phyloP scores from a whole-genome alignment of 805 yeast genomes.

The Maudiozyma pseudohumilis region DNA sequence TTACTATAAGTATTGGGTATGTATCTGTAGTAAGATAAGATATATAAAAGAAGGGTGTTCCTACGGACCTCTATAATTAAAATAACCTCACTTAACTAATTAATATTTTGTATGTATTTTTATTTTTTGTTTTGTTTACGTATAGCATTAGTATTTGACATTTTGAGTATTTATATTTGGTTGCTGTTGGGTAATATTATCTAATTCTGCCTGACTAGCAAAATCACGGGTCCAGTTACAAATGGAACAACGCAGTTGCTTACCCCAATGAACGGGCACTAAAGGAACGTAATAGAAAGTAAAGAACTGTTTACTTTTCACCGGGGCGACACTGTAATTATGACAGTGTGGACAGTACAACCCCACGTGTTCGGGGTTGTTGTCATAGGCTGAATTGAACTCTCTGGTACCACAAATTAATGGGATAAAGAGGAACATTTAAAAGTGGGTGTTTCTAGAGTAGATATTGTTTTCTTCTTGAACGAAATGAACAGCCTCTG shows the following conservation, averaged over 20 bases:
- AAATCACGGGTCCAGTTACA: conserved; percentile 41
- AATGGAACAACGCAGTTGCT: conserved; percentile 40
- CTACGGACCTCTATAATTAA: no score
- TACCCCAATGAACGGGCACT: conserved; percentile 43
- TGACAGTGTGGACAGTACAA: conserved; percentile 50
- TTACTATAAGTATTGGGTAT: no score
- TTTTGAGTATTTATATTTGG: no score
- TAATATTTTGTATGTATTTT: no score
- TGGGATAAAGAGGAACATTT: conserved; percentile 23
- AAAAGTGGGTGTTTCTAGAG: no score
- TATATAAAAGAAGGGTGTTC: no score
- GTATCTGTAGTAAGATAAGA: no score
- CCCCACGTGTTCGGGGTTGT: conserved; percentile 18
- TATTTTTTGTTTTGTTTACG: no score
- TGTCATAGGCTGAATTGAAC: conserved; percentile 25
- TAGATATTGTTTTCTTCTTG: no score
- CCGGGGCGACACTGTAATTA: conserved; percentile 43
- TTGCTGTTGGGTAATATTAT: conserved; percentile 17
- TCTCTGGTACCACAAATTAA: conserved; percentile 30
- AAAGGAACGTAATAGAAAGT: conserved; percentile 46
- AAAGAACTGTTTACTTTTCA: conserved; percentile 44
- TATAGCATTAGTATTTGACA: no score
- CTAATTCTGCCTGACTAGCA: conserved; percentile 22
- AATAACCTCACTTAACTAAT: no score
- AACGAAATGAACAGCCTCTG: no score